Base-by-base conservation (phyloP, 2,329 filamentous ascomycete genomes). In the Thelonectria rubi region DNA sequence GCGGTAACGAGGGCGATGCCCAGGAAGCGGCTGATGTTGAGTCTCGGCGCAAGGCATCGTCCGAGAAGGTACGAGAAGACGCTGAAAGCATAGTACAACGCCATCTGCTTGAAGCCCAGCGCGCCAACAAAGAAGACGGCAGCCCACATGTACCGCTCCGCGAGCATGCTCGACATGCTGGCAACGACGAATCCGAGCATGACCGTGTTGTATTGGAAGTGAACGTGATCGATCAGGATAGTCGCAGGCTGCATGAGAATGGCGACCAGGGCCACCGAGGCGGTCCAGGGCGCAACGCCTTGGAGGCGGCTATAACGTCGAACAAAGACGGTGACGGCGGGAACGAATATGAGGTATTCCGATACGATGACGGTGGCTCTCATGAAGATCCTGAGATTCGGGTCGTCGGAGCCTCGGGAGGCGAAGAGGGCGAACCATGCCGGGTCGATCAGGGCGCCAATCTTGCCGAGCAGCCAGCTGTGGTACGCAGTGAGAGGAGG, bases 21-120 rank as follows among this genome's bases (percentile, higher is more conserved):
- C 5, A 95, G 67, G 21, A 98, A 86, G 3, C 93, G 88, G 0
- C 84, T 75, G 2, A 89, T 70, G 58, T 90, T 89, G 70, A 94
- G 78, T 11, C 83, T 82, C 1, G 94, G 94, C 65, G 89, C 90
- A n/a, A 96, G 70, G 73, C 94, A 97, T 72, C 89, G 88, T 9
- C 94, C 95, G 1, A 98, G 82, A 2, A 99, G 87, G 73, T 94
- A 99, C 32, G 93, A 91, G 75, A 98, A 98, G 59, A 98, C 89
- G 18, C 90, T 89, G 14, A 96, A 94, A 3, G 96, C 93, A 77
- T 97, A 99, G 80, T 98, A 99, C 15, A 99, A 84, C 1, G 94
- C 94, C 96, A 99, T 99, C 77, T 99, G 95, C 82, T 99, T 99
- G 83, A 98, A 99, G 6, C 93, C 93, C n/a, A 99, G 82, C 3